Evolutionary conservation across 768 basidiomycete species (phyloP).

Genomic region (Serendipita sp.): DNA sequence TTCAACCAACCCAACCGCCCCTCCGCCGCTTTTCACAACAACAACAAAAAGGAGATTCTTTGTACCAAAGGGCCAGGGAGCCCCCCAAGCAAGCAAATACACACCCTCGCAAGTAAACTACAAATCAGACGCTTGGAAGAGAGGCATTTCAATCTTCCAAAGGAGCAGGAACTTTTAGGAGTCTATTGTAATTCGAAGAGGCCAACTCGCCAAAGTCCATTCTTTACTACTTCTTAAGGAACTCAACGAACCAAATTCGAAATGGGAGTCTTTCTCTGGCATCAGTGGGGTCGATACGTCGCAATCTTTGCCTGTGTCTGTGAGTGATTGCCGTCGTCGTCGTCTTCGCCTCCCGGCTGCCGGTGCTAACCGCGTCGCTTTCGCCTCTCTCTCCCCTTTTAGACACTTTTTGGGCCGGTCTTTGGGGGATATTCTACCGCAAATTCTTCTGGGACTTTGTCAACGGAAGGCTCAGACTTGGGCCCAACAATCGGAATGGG

Average conservation of each 20-base stretch:
- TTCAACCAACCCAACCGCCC: background rate
- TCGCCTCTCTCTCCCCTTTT: constrained; percentile 40
- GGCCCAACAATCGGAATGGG: background rate
- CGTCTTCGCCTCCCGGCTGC: background rate
- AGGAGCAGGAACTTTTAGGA: background rate
- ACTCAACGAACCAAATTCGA: constrained; percentile 4
- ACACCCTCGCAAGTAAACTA: no score
- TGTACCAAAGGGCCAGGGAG: no score
- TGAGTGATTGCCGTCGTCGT: background rate
- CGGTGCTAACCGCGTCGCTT: constrained; percentile 9
- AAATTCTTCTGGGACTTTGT: constrained; percentile 97
- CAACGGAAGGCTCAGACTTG: constrained; percentile 42
- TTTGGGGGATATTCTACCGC: constrained; percentile 70
- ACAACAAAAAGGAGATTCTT: background rate
- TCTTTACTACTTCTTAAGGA: background rate
- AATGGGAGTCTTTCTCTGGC: constrained; percentile 77
- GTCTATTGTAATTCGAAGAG: background rate
- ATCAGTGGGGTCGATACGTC: constrained; percentile 44
- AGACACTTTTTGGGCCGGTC: constrained; percentile 71
- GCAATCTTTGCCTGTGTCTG: constrained; percentile 6
- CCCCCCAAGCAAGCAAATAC: no score
- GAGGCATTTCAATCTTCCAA: background rate
- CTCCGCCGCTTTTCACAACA: background rate
- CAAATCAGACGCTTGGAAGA: no score
- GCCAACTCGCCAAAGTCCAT: background rate